Evolutionary conservation across 345 rosid genomes (phyloP).

Genomic region (Ceriops decandra): DNA sequence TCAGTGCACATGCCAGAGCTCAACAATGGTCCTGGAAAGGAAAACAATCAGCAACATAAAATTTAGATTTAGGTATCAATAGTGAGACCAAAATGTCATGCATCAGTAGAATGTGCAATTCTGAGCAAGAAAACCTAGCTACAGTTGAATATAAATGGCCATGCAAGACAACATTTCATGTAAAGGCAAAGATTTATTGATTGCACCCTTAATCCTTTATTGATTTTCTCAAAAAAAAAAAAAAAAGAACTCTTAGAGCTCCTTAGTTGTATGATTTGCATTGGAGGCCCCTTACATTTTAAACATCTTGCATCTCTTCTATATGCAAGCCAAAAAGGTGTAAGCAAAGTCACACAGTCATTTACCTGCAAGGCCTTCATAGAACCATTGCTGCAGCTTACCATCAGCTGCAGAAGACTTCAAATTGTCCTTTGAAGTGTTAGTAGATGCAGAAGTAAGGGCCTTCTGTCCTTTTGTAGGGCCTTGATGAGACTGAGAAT

Average conservation of each 20-base stretch:
- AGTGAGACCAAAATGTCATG: no score
- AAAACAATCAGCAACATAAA: neutral
- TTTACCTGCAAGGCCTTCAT: constrained; percentile 93
- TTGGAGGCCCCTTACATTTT: no score
- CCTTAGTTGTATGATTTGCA: no score
- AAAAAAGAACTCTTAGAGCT: no score
- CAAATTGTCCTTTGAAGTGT: constrained; percentile 59
- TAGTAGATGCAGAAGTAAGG: constrained; percentile 60
- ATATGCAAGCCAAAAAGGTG: neutral
- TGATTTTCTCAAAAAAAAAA: no score
- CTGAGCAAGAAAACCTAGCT: no score
- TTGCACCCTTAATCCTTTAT: no score
- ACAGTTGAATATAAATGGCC: no score
- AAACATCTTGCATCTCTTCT: neutral
- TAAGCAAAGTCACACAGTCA: neutral
- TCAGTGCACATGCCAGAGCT: constrained; percentile 95
- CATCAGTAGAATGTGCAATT: no score
- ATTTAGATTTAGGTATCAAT: no score
- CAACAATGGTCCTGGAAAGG: constrained; percentile 71
- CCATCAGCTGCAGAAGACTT: constrained; percentile 70
- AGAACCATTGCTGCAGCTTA: constrained; percentile 97
- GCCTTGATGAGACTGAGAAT: constrained; percentile 41
- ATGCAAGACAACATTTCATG: no score
- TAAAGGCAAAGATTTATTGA: no score
- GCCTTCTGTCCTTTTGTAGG: constrained; percentile 65